These are phyloP conservation scores for Ceriops tagal DNA, from an alignment of 345 rosid species.

Conservation along the genomic window DNA sequence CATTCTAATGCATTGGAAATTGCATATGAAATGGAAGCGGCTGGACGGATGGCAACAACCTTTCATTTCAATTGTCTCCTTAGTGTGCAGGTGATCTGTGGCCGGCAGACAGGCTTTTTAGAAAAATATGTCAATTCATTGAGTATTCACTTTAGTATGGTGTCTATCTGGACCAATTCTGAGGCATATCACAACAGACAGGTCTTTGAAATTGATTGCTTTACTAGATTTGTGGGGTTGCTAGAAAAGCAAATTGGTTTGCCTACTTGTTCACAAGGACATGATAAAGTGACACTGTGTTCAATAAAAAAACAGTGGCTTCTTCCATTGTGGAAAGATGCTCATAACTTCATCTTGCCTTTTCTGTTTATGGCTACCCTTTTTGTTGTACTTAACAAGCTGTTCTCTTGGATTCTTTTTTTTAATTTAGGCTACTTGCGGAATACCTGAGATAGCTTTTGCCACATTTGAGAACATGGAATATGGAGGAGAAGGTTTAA, in stretches of 20 bases:
- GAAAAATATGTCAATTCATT: background rate
- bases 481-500: conserved; percentile 80
- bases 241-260: background rate
- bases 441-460: conserved; percentile 90
- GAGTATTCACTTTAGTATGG: no score
- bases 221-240: background rate
- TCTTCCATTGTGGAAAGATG: background rate
- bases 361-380: background rate
- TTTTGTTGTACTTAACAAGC: background rate
- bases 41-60: conserved; percentile 90
- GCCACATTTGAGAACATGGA: conserved; percentile 96
- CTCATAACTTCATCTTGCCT: background rate
- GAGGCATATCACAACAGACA: background rate
- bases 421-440: conserved; percentile 72
- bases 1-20: conserved; percentile 94
- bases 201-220: background rate
- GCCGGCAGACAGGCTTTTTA: background rate
- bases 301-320: background rate
- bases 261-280: background rate
- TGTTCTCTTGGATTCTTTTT: conserved; percentile 12
- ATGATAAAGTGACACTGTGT: background rate
- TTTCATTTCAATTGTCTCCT: conserved; percentile 95
- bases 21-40: conserved; percentile 93
- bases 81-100: conserved; percentile 73
- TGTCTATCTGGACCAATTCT: background rate